phyloP scores from a whole-genome alignment of 352 stramenopile genomes.

The Phytopythium delawarense region DNA sequence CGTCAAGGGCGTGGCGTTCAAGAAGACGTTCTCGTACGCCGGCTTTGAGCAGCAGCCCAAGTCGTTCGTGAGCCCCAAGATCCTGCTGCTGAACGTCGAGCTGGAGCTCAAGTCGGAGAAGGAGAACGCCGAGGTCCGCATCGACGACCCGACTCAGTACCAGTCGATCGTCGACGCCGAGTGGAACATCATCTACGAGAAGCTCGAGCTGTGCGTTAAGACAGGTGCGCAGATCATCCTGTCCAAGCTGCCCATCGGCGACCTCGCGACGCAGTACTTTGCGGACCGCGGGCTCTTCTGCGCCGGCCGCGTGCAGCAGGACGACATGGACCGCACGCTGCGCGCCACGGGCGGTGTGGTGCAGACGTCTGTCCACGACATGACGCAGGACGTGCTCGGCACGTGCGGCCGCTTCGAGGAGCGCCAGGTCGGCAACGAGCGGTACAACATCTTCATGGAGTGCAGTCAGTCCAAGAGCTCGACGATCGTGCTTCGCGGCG shows the following conservation, averaged over 20 bases:
- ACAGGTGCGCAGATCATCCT: slow-evolving; percentile 97
- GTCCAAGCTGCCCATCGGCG: slow-evolving; percentile 93
- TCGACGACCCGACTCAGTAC: slow-evolving; percentile 97
- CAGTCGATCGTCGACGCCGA: slow-evolving; percentile 99
- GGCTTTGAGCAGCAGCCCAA: slow-evolving; percentile 99
- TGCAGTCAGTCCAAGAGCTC: slow-evolving; percentile 93
- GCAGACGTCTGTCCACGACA: slow-evolving; percentile 93
- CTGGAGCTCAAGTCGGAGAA: slow-evolving; percentile 99
- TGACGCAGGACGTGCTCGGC: slow-evolving; percentile 89
- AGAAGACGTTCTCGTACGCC: slow-evolving; percentile 99
- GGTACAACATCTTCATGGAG: slow-evolving; percentile 99
- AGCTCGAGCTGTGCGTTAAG: slow-evolving; percentile 90
- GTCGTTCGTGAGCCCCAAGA: slow-evolving; percentile 94
- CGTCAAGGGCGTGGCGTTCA: slow-evolving; percentile 98
- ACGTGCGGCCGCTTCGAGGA: slow-evolving; percentile 97
- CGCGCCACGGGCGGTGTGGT: slow-evolving; percentile 94
- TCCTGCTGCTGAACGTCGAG: slow-evolving; percentile 98
- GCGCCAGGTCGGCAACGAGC: slow-evolving; percentile 95
- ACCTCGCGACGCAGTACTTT: slow-evolving; percentile 99
- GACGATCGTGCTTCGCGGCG: slow-evolving; percentile 97
- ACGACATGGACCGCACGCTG: slow-evolving; percentile 96
- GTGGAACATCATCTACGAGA: slow-evolving; percentile 99
- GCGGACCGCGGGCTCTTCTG: slow-evolving; percentile 97
- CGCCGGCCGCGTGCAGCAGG: slow-evolving; percentile 94
- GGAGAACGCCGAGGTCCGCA: slow-evolving; percentile 98